phyloP scores from a whole-genome alignment of 352 stramenopile species.

The Albugo candida region DNA sequence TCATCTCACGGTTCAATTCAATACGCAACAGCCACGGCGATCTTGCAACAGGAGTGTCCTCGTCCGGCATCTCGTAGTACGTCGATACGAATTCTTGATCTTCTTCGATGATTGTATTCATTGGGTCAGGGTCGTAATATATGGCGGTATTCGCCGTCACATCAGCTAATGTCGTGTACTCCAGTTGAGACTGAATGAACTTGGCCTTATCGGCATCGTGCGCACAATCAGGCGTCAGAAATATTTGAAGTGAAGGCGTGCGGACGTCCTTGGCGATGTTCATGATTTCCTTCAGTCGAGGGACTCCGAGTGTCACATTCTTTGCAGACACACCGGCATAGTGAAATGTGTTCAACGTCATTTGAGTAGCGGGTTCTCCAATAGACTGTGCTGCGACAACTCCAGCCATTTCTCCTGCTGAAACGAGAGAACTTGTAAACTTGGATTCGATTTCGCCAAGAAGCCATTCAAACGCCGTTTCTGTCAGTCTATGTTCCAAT shows the following conservation, averaged over 20 bases:
- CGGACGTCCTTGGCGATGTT: slow-evolving; percentile 97
- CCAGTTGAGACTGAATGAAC: slow-evolving; percentile 85
- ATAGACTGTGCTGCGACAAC: slow-evolving; percentile 98
- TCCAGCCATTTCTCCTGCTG: slow-evolving; percentile 95
- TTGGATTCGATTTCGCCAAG: slow-evolving; percentile 94
- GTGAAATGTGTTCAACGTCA: slow-evolving; percentile 99
- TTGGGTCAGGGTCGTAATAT: slow-evolving; percentile 97
- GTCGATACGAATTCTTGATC: slow-evolving; percentile 95
- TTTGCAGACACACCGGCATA: slow-evolving; percentile 98
- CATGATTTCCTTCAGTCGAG: slow-evolving; percentile 98
- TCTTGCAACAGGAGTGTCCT: slow-evolving; percentile 85
- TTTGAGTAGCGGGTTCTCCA: slow-evolving; percentile 98
- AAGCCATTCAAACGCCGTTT: slow-evolving; percentile 90
- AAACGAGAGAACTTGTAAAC: slow-evolving; percentile 90
- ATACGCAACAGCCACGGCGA: slow-evolving; percentile 98
- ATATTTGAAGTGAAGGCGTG: slow-evolving; percentile 93
- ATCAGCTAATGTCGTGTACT: slow-evolving; percentile 95
- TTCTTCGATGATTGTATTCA: slow-evolving; percentile 91
- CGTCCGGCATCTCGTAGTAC: slow-evolving; percentile 95
- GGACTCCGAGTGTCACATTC: slow-evolving; percentile 99
- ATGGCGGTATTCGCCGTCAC: slow-evolving; percentile 95
- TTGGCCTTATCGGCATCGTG: slow-evolving; percentile 77
- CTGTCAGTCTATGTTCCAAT: slow-evolving; percentile 88
- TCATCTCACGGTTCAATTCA: slow-evolving; percentile 94
- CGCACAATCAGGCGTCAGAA: slow-evolving; percentile 78